A percentile compares a stretch with the other conserved stretches of the same genome.
Evolutionary conservation across 2,329 filamentous ascomycete species (phyloP).

Genomic region (Penicillium sp.): DNA sequence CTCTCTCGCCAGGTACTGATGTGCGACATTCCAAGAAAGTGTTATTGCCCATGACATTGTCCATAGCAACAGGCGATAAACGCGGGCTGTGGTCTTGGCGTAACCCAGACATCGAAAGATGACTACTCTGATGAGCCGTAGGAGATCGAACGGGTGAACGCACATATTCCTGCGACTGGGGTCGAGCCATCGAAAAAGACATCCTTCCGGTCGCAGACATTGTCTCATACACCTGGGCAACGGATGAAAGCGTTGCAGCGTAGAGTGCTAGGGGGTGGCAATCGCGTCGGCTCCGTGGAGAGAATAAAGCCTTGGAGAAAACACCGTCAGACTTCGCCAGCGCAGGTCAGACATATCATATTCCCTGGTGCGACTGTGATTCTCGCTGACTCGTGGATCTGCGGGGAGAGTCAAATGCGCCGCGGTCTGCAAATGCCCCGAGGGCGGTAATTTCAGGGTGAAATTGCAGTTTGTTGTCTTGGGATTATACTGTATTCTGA

Average conservation of each 20-base stretch:
- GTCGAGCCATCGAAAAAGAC: slow-evolving; percentile 5
- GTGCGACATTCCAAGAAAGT: background rate
- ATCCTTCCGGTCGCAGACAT: background rate
- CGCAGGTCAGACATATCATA: too few relatives aligned
- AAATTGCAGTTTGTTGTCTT: background rate
- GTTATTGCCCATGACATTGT: background rate
- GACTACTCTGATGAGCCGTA: background rate
- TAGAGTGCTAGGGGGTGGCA: too few relatives aligned
- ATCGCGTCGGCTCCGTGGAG: too few relatives aligned
- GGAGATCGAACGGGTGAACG: slow-evolving; percentile 3
- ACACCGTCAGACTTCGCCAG: too few relatives aligned
- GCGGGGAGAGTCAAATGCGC: slow-evolving; percentile 10
- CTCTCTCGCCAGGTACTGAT: background rate
- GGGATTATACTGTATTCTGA: too few relatives aligned
- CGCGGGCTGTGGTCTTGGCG: slow-evolving; percentile 3
- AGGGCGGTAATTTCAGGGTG: slow-evolving; percentile 9
- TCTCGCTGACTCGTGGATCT: slow-evolving; percentile 3
- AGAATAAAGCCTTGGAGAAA: too few relatives aligned
- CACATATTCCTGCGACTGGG: slow-evolving; percentile 8
- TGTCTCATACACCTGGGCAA: too few relatives aligned
- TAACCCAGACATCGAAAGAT: background rate
- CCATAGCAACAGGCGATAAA: slow-evolving; percentile 11
- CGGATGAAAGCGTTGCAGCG: too few relatives aligned
- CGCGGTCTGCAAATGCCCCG: slow-evolving; percentile 6
- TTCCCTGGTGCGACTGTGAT: background rate